Percentiles rank a stretch among this genome's conserved stretches.
phyloP scores from a whole-genome alignment of 225 moss, liverwort and hornwort genomes.

The Physcomitrium patens region DNA sequence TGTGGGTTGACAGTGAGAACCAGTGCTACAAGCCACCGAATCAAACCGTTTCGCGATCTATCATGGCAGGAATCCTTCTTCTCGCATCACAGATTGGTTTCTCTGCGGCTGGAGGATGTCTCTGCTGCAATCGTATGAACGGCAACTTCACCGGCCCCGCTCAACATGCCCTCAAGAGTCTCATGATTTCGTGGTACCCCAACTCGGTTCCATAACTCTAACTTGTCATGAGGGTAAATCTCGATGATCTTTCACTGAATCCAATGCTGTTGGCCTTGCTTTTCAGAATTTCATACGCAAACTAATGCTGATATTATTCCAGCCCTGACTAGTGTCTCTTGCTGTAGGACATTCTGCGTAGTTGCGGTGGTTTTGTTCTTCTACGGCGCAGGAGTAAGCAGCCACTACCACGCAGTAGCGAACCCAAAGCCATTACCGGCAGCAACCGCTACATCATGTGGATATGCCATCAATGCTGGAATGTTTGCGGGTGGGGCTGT shows the following conservation, averaged over 20 bases:
- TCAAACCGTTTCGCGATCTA: constrained; percentile 47
- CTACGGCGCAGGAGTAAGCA: constrained; percentile 54
- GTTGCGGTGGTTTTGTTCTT: constrained; percentile 47
- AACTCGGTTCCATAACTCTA: not conserved
- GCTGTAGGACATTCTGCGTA: constrained; percentile 35
- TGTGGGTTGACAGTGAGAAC: constrained; percentile 55
- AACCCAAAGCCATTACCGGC: constrained; percentile 41
- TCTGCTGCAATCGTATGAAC: constrained; percentile 48
- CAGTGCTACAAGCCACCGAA: constrained; percentile 48
- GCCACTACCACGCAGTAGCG: constrained; percentile 39
- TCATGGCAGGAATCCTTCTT: constrained; percentile 57
- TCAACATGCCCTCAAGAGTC: constrained; percentile 51
- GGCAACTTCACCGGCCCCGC: constrained; percentile 43
- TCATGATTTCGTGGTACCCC: constrained; percentile 64
- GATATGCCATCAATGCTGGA: constrained; percentile 51
- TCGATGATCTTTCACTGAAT: too few species aligned
- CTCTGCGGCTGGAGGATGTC: constrained; percentile 51
- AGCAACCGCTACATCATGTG: constrained; percentile 42
- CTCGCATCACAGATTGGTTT: constrained; percentile 50
- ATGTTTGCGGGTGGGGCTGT: constrained; percentile 47
- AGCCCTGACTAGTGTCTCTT: not conserved
- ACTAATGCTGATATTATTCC: not conserved
- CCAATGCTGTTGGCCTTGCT: not conserved
- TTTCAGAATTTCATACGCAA: not conserved
- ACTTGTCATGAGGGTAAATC: too few species aligned